phyloP scores from a whole-genome alignment of 2,329 filamentous ascomycete genomes.

The Monilinia fructicola region DNA sequence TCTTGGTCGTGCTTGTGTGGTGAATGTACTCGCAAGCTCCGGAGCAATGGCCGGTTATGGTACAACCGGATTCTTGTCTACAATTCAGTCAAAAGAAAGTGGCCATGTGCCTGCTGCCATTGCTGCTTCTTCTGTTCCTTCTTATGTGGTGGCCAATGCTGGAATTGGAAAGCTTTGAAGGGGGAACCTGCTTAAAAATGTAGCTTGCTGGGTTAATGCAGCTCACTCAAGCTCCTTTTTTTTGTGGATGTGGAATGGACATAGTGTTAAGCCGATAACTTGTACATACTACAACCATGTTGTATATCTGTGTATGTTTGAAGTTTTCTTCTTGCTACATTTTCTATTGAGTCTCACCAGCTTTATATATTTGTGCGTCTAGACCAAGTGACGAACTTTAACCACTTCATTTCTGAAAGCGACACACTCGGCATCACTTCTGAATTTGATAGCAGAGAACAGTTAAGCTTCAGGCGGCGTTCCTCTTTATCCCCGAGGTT shows the following conservation, averaged over 20 bases:
- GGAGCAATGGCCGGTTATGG: background rate
- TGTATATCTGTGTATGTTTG: background rate
- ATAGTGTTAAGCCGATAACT: background rate
- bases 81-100: slow-evolving; percentile 9
- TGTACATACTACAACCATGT: background rate
- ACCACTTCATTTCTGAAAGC: background rate
- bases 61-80: background rate
- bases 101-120: background rate
- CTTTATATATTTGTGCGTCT: background rate
- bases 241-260: background rate
- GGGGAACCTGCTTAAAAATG: background rate
- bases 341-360: background rate
- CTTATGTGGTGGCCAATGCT: slow-evolving; percentile 15
- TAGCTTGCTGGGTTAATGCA: background rate
- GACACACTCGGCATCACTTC: too few species aligned
- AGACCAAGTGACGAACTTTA: background rate
- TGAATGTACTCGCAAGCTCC: slow-evolving; percentile 22
- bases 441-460: background rate
- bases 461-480: background rate
- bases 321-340: background rate
- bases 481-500: background rate
- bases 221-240: background rate
- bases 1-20: slow-evolving; percentile 24
- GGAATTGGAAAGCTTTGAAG: slow-evolving; percentile 19
- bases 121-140: slow-evolving; percentile 9